phyloP scores from a whole-genome alignment of 2,329 filamentous ascomycete species.

The Aspergillus puulaauensis region DNA sequence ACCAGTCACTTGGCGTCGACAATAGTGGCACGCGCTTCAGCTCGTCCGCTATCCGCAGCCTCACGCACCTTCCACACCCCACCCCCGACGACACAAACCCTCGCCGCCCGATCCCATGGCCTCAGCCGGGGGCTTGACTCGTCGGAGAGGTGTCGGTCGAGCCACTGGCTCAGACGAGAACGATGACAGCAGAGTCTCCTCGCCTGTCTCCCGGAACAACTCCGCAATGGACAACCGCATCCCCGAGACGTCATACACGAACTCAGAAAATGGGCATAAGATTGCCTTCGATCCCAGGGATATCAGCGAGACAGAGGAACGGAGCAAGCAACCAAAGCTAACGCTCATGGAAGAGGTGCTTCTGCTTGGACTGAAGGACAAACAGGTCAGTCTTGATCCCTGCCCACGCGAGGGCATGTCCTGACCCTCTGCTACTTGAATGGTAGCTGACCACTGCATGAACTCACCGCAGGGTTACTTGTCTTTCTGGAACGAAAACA shows the following conservation, averaged over 20 bases:
- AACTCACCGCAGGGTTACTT: slow-evolving; percentile 73
- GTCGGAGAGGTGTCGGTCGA: slow-evolving; percentile 66
- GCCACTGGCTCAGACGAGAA: slow-evolving; percentile 59
- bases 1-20: slow-evolving; percentile 7
- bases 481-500: slow-evolving; percentile 99
- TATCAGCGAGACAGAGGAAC: slow-evolving; percentile 93
- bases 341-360: slow-evolving; percentile 99
- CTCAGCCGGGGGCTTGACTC: slow-evolving; percentile 69
- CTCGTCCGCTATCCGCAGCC: slow-evolving; percentile 14
- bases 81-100: slow-evolving; percentile 16
- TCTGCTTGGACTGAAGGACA: slow-evolving; percentile 93
- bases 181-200: slow-evolving; percentile 65
- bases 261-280: slow-evolving; percentile 91
- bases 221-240: slow-evolving; percentile 56
- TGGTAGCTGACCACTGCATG: slow-evolving; percentile 22
- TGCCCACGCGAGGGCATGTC: neutral
- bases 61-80: slow-evolving; percentile 15
- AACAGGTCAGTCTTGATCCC: slow-evolving; percentile 69
- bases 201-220: slow-evolving; percentile 61
- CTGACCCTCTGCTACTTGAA: neutral
- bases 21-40: slow-evolving; percentile 16
- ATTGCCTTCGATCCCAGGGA: slow-evolving; percentile 97
- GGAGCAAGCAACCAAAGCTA: slow-evolving; percentile 96
- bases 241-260: slow-evolving; percentile 79
- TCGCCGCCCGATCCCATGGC: slow-evolving; percentile 50